phyloP scores from a whole-genome alignment of 345 rosid species.

The Gossypium arboreum region DNA sequence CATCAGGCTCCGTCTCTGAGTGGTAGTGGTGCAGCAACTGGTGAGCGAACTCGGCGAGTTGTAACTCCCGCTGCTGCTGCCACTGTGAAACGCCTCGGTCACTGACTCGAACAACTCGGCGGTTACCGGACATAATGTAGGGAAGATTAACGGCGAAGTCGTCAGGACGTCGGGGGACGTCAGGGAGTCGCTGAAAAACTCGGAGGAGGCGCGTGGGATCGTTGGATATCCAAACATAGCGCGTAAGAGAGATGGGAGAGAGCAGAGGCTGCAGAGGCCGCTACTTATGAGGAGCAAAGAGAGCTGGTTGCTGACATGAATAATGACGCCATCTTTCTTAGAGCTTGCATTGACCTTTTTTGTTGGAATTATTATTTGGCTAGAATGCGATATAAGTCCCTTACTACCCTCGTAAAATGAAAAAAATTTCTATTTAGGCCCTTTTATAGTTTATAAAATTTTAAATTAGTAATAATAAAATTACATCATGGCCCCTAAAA shows the following conservation, averaged over 20 bases:
- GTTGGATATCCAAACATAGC: conserved; percentile 40
- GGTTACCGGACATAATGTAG: conserved; percentile 13
- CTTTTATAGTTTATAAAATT: too few species aligned
- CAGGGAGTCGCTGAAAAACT: conserved; percentile 17
- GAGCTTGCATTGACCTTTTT: too few species aligned
- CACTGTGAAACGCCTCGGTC: conserved; percentile 26
- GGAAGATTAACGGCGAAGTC: conserved; percentile 27
- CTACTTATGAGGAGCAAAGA: too few species aligned
- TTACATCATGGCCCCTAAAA: too few species aligned
- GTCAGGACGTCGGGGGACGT: conserved; percentile 21
- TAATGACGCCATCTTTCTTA: too few species aligned
- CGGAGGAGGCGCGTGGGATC: conserved; percentile 4
- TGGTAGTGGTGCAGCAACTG: conserved; percentile 24
- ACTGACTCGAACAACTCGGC: conserved; percentile 17
- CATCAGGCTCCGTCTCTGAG: conserved; percentile 29
- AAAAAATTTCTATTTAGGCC: too few species aligned
- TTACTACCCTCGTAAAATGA: too few species aligned
- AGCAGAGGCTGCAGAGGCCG: too few species aligned
- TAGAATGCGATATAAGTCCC: too few species aligned
- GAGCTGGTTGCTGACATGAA: too few species aligned
- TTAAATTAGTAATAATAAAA: too few species aligned
- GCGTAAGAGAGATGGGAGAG: neutral
- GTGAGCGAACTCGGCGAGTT: conserved; percentile 59
- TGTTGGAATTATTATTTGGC: too few species aligned
- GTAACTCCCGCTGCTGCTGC: conserved; percentile 48